phyloP scores from a whole-genome alignment of 768 basidiomycete genomes.

The Mycena capillaripes region DNA sequence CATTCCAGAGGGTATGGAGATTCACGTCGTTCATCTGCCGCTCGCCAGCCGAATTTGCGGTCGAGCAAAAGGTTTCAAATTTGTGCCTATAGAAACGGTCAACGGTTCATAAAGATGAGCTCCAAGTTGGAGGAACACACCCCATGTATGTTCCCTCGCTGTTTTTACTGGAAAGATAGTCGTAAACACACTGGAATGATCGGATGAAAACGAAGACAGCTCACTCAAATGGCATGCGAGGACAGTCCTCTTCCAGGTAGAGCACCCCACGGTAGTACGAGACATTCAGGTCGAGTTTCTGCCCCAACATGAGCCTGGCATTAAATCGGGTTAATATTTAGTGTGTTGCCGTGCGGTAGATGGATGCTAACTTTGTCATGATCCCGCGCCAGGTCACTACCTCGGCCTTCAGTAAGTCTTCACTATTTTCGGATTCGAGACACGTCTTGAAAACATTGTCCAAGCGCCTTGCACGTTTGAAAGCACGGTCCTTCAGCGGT shows the following conservation, averaged over 20 bases:
- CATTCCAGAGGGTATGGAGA: slow-evolving; percentile 20
- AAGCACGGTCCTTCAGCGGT: slow-evolving; percentile 5
- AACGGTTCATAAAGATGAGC: not conserved
- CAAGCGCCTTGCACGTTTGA: slow-evolving; percentile 15
- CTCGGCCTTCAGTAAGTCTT: slow-evolving; percentile 17
- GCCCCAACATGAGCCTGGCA: slow-evolving; percentile 15
- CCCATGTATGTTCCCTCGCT: slow-evolving; percentile 5
- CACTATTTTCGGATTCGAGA: slow-evolving; percentile 1
- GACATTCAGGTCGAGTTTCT: slow-evolving; percentile 14
- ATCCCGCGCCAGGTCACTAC: slow-evolving; percentile 31
- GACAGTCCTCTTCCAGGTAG: slow-evolving; percentile 23
- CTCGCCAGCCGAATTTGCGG: not conserved
- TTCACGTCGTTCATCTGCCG: not conserved
- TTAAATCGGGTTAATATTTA: not conserved
- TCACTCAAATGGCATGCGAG: not conserved
- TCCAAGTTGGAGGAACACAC: not conserved
- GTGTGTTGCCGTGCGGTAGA: not conserved
- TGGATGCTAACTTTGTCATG: not conserved
- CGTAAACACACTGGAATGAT: not conserved
- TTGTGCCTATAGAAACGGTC: slow-evolving; percentile 8
- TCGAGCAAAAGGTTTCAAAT: slow-evolving; percentile 21
- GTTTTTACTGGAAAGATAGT: not conserved
- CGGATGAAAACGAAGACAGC: not conserved
- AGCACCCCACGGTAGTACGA: slow-evolving; percentile 25
- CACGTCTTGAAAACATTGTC: slow-evolving; percentile 24